Conservation (phyloP, 208 protist genomes). For the Zelonia costaricensis region DNA sequence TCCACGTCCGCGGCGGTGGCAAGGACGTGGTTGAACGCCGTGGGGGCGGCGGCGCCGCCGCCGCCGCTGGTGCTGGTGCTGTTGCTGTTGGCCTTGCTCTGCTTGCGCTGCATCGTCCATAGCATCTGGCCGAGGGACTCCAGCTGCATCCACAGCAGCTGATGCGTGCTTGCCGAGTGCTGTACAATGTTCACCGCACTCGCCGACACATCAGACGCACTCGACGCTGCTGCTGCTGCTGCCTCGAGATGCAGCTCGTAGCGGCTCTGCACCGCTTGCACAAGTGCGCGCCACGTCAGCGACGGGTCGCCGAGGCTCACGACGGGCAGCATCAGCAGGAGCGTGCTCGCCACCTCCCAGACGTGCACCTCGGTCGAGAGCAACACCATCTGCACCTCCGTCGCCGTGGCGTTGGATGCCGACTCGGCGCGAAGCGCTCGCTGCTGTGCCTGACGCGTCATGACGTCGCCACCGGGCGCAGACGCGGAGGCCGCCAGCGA, state of each 20-base stretch:
- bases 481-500: neutral
- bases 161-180: conserved; percentile 40
- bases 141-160: conserved; percentile 71
- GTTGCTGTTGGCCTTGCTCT: conserved; percentile 27
- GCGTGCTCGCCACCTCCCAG: conserved; percentile 63
- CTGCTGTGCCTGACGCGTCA: conserved; percentile 35
- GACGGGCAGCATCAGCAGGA: conserved; percentile 75
- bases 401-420: conserved; percentile 39
- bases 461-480: conserved; percentile 25
- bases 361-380: conserved; percentile 68
- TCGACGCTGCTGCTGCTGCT: conserved; percentile 6
- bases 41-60: conserved; percentile 11
- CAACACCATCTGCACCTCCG: conserved; percentile 61
- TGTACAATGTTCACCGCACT: conserved; percentile 15
- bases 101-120: conserved; percentile 82
- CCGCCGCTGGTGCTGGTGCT: neutral
- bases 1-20: conserved; percentile 57
- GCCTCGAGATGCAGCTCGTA: conserved; percentile 40
- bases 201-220: neutral
- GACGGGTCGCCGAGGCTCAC: conserved; percentile 47
- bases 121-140: conserved; percentile 70
- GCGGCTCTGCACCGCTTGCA: conserved; percentile 36
- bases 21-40: conserved; percentile 38
- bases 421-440: conserved; percentile 44
- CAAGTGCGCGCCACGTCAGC: conserved; percentile 63